A percentile compares a stretch with the other conserved stretches of the same genome.
These are phyloP conservation scores for Cylindrotheca fusiformis DNA, from an alignment of 108 stramenopile species.

Conservation along the genomic window DNA sequence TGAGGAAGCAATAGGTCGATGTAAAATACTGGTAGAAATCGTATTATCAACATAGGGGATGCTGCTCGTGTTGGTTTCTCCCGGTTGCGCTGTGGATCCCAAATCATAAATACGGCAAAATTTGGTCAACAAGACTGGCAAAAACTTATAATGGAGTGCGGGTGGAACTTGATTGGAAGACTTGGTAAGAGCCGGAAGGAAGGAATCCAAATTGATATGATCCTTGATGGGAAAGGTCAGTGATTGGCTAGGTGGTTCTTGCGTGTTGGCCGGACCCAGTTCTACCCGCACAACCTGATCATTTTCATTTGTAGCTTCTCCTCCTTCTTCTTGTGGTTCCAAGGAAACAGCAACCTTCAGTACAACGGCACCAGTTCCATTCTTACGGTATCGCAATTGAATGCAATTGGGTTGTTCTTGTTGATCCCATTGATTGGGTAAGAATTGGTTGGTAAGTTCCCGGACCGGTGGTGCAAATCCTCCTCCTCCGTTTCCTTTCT, in stretches of 20 bases:
- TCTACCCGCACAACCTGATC: constrained; percentile 11
- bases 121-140: constrained; percentile 42
- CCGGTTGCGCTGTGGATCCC: constrained; percentile 23
- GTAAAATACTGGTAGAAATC: neutral
- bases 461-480: constrained; percentile 77
- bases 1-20: neutral
- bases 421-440: constrained; percentile 65
- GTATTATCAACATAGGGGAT: constrained; percentile 22
- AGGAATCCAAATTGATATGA: constrained; percentile 71
- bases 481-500: too few species aligned
- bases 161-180: constrained; percentile 34
- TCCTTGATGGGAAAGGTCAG: constrained; percentile 43
- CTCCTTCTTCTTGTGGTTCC: too few species aligned
- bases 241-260: constrained; percentile 32
- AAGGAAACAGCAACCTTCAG: constrained; percentile 25
- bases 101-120: constrained; percentile 60
- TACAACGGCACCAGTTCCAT: constrained; percentile 35
- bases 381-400: constrained; percentile 53
- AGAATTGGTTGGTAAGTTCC: constrained; percentile 58
- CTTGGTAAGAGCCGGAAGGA: constrained; percentile 35
- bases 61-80: neutral
- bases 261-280: constrained; percentile 24
- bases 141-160: constrained; percentile 62
- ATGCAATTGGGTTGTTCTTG: constrained; percentile 13
- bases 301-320: too few species aligned